Base-by-base conservation (phyloP, 441 rosid genomes). In the Brassica hybrid region DNA sequence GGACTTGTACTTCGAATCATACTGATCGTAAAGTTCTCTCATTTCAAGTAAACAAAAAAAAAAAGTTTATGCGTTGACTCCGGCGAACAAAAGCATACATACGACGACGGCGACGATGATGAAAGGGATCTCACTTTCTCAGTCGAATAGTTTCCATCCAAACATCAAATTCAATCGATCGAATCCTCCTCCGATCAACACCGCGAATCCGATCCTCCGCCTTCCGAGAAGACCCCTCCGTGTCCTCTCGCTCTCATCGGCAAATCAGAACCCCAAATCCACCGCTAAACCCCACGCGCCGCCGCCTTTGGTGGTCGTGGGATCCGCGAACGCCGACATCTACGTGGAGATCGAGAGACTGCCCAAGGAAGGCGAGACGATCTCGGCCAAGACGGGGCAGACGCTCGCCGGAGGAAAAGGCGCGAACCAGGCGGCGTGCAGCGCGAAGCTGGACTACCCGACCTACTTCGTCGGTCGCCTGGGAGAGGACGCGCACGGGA, bases 341-440 rank as follows among this genome's bases (percentile, higher is more conserved):
- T 91, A 86, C 36, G 97, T 94, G 3, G 98, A 91, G 81, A 89
- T 94, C 72, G 94, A 93, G 23, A 85, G 94, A 54, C 75, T 93
- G 0, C 98, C 98, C 52, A 67, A 38, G 11, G 89, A 85, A 80
- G 98, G 94, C 0, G 99, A 93, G 80, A 94, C 98, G 58, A 76
- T 94, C 45, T 88, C 98, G 10, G 97, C 98, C 48, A 86, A 82
- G 81, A 84, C 76, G 38, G 90, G 96, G 6, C 89, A 86, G 82
- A 91, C 89, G 0, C 91, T 92, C n/a, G 92, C 98, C 14, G 98
- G 96, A 1, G 99, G 98, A 19, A 93, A 91, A 76, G 98, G 98
- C 7, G 99, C 94, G 25, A 93, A 94, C 67, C 99, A 94, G 85
- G 98, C 97, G 7, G 97, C 93, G 0, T 94, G 99, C 56, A 92